A percentile compares a stretch with the other conserved stretches of the same genome.
phyloP scores from a whole-genome alignment of 2,329 filamentous ascomycete genomes.

The Trichophaea hybrida region DNA sequence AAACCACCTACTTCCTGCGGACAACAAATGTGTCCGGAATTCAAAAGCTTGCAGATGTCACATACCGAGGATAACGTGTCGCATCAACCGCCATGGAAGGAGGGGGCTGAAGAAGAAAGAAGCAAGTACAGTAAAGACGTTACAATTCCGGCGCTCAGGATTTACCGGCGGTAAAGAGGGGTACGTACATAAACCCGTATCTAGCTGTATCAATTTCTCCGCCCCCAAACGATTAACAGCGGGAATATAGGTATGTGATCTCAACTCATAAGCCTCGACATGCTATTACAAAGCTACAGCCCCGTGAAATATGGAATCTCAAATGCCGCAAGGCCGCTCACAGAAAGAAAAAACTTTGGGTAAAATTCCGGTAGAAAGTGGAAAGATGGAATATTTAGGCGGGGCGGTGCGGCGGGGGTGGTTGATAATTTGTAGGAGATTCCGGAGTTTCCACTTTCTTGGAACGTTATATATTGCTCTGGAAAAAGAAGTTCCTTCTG shows the following conservation, averaged over 20 bases:
- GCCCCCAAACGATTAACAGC: not conserved
- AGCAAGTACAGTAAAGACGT: not conserved
- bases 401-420: not conserved
- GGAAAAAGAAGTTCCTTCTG: not conserved
- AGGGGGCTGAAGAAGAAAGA: not conserved
- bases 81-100: not conserved
- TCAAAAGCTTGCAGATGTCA: not conserved
- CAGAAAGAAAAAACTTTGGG: not conserved
- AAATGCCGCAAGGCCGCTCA: not conserved
- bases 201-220: not conserved
- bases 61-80: not conserved
- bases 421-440: not conserved
- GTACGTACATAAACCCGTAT: too few species aligned
- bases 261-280: not conserved
- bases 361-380: not conserved
- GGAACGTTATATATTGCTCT: not conserved
- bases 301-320: not conserved
- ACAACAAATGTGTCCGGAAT: not conserved
- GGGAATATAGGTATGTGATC: not conserved
- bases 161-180: not conserved
- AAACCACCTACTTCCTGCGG: not conserved
- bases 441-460: not conserved
- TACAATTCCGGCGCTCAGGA: not conserved
- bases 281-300: not conserved
- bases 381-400: not conserved